Evolutionary conservation across 192 early-diverging fungal species (phyloP), one percentile per base, ranked within the genome.

Genomic region (Gamsiella multidivaricata): DNA sequence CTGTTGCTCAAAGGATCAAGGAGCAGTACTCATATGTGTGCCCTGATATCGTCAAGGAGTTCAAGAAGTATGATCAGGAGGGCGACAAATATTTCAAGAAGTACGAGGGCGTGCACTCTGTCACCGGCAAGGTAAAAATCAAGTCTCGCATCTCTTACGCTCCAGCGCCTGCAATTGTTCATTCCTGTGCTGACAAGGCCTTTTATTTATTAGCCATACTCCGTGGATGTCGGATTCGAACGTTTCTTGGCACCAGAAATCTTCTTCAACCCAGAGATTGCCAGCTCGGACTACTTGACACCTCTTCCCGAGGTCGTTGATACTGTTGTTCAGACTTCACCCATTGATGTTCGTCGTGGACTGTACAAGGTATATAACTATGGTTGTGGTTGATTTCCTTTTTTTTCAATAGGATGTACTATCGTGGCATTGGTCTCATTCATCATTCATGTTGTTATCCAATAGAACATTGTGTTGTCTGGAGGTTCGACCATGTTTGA

Each of bases 401-500:
- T n/a, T n/a, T n/a, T n/a, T n/a, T n/a, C n/a, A n/a, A n/a, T n/a
- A n/a, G n/a, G n/a, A n/a, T n/a, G 26, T 54, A n/a, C 32, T 12
- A 9, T 41, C 33, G 41, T 14, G 3, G 5, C 17, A 17, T 39
- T 32, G 11, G 4, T 52, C 56, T 53, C 22, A 31, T 61, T 41
- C n/a, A 3, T 31, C 54, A 17, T 54, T 31, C 33, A 72, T 12
- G 50, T 59, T 20, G 23, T 61, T 43, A 37, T 63, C 41, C 17
- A 14, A 26, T 84, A 94, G 93, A 98, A 99, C 83, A 99, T 99
- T 89, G 97, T 99, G 29, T 82, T 99, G 29, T 98, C 96, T 42
- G 97, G 97, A 61, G 97, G 97, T 36, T 97, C 96, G 26, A 99
- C 97, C 54, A 99, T 99, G 97, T 99, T 95, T 86, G 96, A 97